Conservation (phyloP, 805 yeast species). For the Metschnikowia chrysomelidarum region DNA sequence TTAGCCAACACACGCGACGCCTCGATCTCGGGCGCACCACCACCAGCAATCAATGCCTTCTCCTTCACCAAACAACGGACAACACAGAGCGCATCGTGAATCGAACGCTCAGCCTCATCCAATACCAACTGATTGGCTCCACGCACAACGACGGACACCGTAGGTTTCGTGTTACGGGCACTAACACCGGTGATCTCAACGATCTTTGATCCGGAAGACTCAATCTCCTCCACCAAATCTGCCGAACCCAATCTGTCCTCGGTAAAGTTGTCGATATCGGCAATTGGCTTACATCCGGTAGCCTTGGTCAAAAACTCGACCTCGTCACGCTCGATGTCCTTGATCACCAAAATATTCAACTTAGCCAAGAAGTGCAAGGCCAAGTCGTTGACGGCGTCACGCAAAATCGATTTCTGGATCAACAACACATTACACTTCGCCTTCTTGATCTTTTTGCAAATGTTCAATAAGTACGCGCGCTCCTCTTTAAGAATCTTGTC, state of each 20-base stretch:
- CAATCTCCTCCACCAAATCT: slow-evolving; percentile 88
- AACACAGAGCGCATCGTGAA: slow-evolving; percentile 97
- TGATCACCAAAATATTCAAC: slow-evolving; percentile 89
- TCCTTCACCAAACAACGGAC: slow-evolving; percentile 83
- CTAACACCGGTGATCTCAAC: slow-evolving; percentile 80
- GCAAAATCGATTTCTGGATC: slow-evolving; percentile 87
- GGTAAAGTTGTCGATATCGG: slow-evolving; percentile 89
- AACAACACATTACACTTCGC: slow-evolving; percentile 91
- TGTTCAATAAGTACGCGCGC: slow-evolving; percentile 89
- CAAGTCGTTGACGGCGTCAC: slow-evolving; percentile 93
- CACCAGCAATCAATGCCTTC: slow-evolving; percentile 92
- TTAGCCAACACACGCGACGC: slow-evolving; percentile 69
- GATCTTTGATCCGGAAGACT: slow-evolving; percentile 84
- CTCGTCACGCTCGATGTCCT: slow-evolving; percentile 95
- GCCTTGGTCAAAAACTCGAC: slow-evolving; percentile 84
- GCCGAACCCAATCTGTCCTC: slow-evolving; percentile 93
- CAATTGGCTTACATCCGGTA: slow-evolving; percentile 92
- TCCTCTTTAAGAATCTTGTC: slow-evolving; percentile 97
- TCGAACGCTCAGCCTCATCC: slow-evolving; percentile 95
- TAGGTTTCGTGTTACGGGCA: slow-evolving; percentile 52
- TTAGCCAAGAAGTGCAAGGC: slow-evolving; percentile 93
- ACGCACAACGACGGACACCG: slow-evolving; percentile 88
- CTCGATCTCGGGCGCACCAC: slow-evolving; percentile 97
- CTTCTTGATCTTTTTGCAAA: slow-evolving; percentile 94
- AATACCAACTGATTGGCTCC: slow-evolving; percentile 90